Conservation (phyloP, 2,329 filamentous ascomycete genomes). For the Paecilomyces niveus region DNA sequence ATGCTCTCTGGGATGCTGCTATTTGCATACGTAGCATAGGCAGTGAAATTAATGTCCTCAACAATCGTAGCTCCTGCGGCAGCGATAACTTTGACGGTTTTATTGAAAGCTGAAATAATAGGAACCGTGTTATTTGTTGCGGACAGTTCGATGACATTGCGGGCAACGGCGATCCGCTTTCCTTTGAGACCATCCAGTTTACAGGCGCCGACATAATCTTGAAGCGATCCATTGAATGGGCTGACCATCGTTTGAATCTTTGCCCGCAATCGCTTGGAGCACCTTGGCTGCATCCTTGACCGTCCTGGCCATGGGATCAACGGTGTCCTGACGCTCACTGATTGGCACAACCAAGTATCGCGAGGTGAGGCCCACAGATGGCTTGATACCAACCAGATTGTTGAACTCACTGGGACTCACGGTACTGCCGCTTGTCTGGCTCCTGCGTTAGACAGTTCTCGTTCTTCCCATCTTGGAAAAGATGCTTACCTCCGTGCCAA, state of each 20-base stretch:
- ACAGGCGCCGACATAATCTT: conserved; percentile 57
- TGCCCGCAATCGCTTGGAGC: conserved; percentile 52
- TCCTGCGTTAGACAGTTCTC: conserved; percentile 9
- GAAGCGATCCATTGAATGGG: conserved; percentile 44
- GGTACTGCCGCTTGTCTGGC: conserved; percentile 55
- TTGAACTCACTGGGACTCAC: conserved; percentile 48
- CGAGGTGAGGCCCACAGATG: conserved; percentile 59
- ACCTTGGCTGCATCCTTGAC: conserved; percentile 54
- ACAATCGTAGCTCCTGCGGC: conserved; percentile 55
- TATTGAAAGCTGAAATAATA: conserved; percentile 50
- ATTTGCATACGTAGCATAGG: conserved; percentile 38
- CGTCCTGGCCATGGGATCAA: conserved; percentile 52
- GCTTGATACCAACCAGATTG: conserved; percentile 62
- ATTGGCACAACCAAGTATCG: conserved; percentile 57
- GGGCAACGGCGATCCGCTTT: conserved; percentile 58
- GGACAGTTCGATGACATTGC: conserved; percentile 46
- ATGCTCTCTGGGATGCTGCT: conserved; percentile 35
- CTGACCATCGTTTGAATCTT: conserved; percentile 50
- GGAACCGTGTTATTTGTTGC: conserved; percentile 26
- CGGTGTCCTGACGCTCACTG: conserved; percentile 48
- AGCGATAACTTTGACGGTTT: conserved; percentile 46
- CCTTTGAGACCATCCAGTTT: conserved; percentile 46
- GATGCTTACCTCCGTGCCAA: conserved; percentile 51
- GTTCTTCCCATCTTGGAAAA: background rate
- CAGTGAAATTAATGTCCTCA: conserved; percentile 53